Percentiles rank a stretch among this genome's conserved stretches.
Evolutionary conservation across 225 moss, liverwort and hornwort species (phyloP).

Genomic region (Pleurozium schreberi): DNA sequence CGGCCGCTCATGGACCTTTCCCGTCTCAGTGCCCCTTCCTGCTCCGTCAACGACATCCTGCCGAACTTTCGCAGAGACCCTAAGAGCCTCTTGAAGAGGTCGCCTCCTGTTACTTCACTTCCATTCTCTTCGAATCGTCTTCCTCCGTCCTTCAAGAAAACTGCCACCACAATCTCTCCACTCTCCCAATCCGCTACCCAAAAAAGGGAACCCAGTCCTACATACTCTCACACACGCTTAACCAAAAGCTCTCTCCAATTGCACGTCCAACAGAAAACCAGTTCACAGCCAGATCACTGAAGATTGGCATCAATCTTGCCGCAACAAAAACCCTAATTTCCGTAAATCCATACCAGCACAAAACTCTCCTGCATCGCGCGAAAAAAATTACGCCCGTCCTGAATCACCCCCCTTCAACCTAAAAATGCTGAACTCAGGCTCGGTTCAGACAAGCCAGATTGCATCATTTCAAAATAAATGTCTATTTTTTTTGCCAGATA

Average conservation of each 20-base stretch:
- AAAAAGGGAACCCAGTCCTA: neutral
- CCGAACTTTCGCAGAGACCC: constrained; percentile 11
- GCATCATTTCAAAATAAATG: no score
- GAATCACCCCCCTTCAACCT: neutral
- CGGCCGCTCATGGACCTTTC: constrained; percentile 36
- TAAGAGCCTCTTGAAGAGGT: constrained; percentile 9
- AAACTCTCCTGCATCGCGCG: neutral
- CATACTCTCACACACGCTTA: neutral
- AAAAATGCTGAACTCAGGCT: neutral
- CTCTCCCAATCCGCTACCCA: neutral
- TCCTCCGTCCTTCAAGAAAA: neutral
- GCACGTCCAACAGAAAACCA: neutral
- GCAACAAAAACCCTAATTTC: neutral
- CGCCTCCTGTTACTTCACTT: constrained; percentile 7
- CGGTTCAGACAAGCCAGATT: no score
- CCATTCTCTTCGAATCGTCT: constrained; percentile 8
- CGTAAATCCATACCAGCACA: neutral
- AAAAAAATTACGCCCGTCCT: neutral
- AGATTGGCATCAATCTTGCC: neutral
- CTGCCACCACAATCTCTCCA: neutral
- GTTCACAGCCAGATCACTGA: neutral
- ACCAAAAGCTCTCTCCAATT: neutral
- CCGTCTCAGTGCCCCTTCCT: constrained; percentile 18
- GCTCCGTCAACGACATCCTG: constrained; percentile 24
- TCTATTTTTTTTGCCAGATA: no score